Evolutionary conservation across 2,329 filamentous ascomycete genomes (phyloP).

Genomic region (Didymella keratinophila): DNA sequence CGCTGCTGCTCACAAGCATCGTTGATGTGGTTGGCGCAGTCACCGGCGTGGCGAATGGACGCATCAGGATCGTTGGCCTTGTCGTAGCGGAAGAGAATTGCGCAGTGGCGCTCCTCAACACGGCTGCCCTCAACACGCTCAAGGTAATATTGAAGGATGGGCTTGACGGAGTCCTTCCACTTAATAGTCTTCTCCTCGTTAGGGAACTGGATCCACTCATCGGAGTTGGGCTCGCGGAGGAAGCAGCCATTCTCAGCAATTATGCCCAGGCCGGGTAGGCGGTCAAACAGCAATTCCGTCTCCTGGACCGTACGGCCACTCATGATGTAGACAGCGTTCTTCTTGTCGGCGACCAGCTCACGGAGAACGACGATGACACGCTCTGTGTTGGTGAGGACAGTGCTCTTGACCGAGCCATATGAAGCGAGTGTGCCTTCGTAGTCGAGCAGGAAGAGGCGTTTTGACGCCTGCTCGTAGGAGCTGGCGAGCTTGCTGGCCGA

Average conservation of each 20-base stretch:
- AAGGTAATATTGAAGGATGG: slow-evolving; percentile 86
- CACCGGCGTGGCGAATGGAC: slow-evolving; percentile 80
- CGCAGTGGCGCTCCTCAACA: slow-evolving; percentile 91
- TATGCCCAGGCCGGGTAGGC: slow-evolving; percentile 82
- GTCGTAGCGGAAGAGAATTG: slow-evolving; percentile 89
- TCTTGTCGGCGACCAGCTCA: slow-evolving; percentile 79
- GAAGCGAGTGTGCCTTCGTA: slow-evolving; percentile 93
- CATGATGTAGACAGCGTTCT: slow-evolving; percentile 93
- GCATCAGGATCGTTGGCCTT: slow-evolving; percentile 78
- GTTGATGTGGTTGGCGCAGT: slow-evolving; percentile 94
- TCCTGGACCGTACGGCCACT: slow-evolving; percentile 87
- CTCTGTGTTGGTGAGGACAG: slow-evolving; percentile 85
- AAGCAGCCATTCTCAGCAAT: slow-evolving; percentile 97
- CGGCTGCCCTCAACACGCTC: slow-evolving; percentile 88
- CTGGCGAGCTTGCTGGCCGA: slow-evolving; percentile 70
- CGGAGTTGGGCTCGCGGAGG: slow-evolving; percentile 71
- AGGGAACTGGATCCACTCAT: slow-evolving; percentile 79
- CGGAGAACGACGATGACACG: slow-evolving; percentile 83
- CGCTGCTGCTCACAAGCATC: slow-evolving; percentile 85
- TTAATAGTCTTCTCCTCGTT: slow-evolving; percentile 72
- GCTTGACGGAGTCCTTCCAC: slow-evolving; percentile 86
- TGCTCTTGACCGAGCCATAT: slow-evolving; percentile 83
- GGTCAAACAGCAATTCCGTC: slow-evolving; percentile 83
- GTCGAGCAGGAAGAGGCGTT: slow-evolving; percentile 86
- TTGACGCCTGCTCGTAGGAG: slow-evolving; percentile 70